Base-by-base conservation (phyloP, 1,284 basidiomycete species). In the Fomitopsis schrenkii region DNA sequence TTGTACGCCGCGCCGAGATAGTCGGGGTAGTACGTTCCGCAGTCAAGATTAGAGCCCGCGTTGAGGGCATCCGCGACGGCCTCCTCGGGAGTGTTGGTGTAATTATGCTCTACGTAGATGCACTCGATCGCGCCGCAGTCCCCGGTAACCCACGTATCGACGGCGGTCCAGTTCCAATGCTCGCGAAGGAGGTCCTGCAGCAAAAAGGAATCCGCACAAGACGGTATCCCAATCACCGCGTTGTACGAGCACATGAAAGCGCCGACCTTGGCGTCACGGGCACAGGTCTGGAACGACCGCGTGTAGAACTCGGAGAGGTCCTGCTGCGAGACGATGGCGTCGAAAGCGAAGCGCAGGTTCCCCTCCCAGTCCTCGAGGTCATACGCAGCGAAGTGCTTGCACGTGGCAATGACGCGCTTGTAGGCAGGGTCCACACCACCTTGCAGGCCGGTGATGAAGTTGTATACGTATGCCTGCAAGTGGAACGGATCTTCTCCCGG, bases 231-330 rank as follows among this genome's bases (percentile, higher is more conserved):
- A 62, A 85, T 85, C 22, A 86, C 82, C 12, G 83, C 79, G 63
- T 85, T 85, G 66, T 86, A 86, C 62, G 79, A 81, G 74, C 83
- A 86, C 83, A 86, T 86, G 41, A 84, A 75, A 30, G 80, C 80
- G 1, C 76, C 81, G 48, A 82, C 84, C 64, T 82, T 81, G 15
- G 83, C 83, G 65, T 86, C 84, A 50, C 83, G 76, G 22, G 83
- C 82, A 65, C 83, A 85, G 56, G 73, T 77, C 69, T 83, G 81
- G 79, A 85, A 85, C 7, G 81, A 70, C 0, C 80, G 82, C 3
- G 81, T 72, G 68, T 84, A 85, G 66, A 75, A 85, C 63, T 84
- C 83, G 68, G 76, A 79, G 28, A 86, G 70, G 60, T 86, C 83
- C 63, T 85, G 83, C n/a, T 74, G 69, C 2, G 81, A 75, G n/a